Evolutionary conservation across 805 yeast genomes (phyloP).

Genomic region (Wickerhamiella siamensis): DNA sequence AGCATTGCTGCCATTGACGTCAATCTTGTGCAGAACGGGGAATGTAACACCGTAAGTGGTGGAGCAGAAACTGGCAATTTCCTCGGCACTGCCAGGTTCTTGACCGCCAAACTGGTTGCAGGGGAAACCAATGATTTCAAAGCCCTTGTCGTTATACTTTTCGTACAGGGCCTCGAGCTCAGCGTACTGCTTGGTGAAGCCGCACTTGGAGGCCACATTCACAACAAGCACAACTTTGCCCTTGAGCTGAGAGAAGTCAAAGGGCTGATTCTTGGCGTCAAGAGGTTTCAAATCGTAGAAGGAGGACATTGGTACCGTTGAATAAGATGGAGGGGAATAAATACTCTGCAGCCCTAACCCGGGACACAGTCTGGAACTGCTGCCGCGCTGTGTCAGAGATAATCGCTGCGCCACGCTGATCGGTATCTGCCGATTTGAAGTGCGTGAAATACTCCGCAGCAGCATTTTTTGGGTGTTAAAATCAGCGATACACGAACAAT

Average conservation of each 20-base stretch:
- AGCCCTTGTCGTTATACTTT: constrained; percentile 47
- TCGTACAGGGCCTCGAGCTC: constrained; percentile 57
- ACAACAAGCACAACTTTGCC: constrained; percentile 76
- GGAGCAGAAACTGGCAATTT: constrained; percentile 58
- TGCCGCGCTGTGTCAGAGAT: too few species aligned
- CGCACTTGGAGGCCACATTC: constrained; percentile 80
- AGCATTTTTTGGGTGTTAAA: too few species aligned
- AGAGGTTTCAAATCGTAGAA: constrained; percentile 58
- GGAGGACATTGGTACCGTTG: constrained; percentile 36
- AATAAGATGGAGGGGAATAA: too few species aligned
- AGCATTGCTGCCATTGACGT: constrained; percentile 73
- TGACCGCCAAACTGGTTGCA: constrained; percentile 82
- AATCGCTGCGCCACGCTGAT: too few species aligned
- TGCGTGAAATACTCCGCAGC: too few species aligned
- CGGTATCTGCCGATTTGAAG: too few species aligned
- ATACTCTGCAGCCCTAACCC: too few species aligned
- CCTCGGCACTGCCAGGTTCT: constrained; percentile 55
- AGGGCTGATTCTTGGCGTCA: constrained; percentile 45
- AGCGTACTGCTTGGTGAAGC: constrained; percentile 60
- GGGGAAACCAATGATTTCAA: constrained; percentile 71
- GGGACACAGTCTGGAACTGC: too few species aligned
- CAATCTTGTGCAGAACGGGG: constrained; percentile 75
- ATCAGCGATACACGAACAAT: too few species aligned
- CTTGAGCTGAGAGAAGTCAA: constrained; percentile 44
- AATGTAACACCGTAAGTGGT: constrained; percentile 81